phyloP scores from a whole-genome alignment of 257 asterid genomes.

The Penstemon newberryi region DNA sequence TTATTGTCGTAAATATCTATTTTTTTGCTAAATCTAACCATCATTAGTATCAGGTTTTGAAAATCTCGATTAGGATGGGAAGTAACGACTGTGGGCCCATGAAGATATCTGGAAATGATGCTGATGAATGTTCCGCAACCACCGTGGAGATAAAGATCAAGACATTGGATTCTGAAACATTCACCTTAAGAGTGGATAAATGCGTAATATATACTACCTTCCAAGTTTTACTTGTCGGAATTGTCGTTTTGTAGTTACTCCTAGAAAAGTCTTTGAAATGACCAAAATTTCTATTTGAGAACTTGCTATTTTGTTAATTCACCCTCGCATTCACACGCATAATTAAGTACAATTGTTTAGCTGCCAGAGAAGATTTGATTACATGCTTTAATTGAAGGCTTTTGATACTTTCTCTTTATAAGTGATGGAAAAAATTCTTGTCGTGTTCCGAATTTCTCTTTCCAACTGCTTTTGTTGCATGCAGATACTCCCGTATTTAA shows the following conservation, averaged over 20 bases:
- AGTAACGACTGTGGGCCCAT: conserved; percentile 45
- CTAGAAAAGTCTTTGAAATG: conserved; percentile 1
- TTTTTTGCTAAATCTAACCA: too few species aligned
- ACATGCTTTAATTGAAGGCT: conserved; percentile 1
- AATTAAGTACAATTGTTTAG: neutral
- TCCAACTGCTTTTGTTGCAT: neutral
- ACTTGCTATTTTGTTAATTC: neutral
- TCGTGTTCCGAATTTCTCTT: neutral
- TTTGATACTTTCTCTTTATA: neutral
- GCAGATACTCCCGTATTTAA: neutral
- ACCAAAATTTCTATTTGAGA: conserved; percentile 2
- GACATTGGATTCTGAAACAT: conserved; percentile 84
- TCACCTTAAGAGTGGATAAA: conserved; percentile 83
- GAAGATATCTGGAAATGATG: conserved; percentile 40
- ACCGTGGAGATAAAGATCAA: conserved; percentile 93
- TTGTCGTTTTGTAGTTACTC: conserved; percentile 19
- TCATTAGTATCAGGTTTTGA: too few species aligned
- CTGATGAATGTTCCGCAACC: conserved; percentile 66
- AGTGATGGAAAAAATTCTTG: neutral
- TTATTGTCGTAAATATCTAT: too few species aligned
- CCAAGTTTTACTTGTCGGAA: conserved; percentile 14
- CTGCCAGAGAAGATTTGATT: neutral
- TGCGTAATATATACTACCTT: conserved; percentile 44
- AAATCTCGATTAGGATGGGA: conserved; percentile 51
- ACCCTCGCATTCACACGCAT: conserved; percentile 4